A percentile compares a stretch with the other conserved stretches of the same genome.
Conservation (phyloP, 2,329 filamentous ascomycete species). For the Parasarocladium wereldwijsianum region DNA sequence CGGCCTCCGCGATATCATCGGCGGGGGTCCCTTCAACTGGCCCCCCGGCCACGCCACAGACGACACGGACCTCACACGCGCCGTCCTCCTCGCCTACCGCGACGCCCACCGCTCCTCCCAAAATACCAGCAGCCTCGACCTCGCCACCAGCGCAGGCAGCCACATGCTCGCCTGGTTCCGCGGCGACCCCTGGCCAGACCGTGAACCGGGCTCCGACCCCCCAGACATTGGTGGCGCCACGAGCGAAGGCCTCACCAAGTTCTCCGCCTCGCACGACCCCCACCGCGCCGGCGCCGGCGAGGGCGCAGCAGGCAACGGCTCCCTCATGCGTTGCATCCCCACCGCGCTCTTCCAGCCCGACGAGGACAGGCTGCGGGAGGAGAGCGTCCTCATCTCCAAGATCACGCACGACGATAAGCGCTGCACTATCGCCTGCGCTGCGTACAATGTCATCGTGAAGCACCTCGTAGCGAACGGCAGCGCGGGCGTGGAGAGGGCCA, state of each 20-base stretch:
- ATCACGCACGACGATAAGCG: slow-evolving; percentile 23
- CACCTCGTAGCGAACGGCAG: slow-evolving; percentile 14
- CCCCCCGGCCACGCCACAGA: slow-evolving; percentile 28
- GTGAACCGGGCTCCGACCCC: slow-evolving; percentile 16
- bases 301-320: slow-evolving; percentile 27
- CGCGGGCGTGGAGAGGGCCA: too few relatives aligned
- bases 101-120: slow-evolving; percentile 8
- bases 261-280: slow-evolving; percentile 14
- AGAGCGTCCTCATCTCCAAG: slow-evolving; percentile 21
- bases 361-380: slow-evolving; percentile 11
- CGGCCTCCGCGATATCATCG: slow-evolving; percentile 25
- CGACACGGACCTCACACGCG: slow-evolving; percentile 31
- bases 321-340: slow-evolving; percentile 31
- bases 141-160: neutral
- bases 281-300: slow-evolving; percentile 20
- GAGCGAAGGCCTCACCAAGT: slow-evolving; percentile 16
- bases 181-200: slow-evolving; percentile 25
- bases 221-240: slow-evolving; percentile 26
- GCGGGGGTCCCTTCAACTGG: slow-evolving; percentile 29
- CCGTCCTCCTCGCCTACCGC: slow-evolving; percentile 26
- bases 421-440: slow-evolving; percentile 22
- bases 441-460: slow-evolving; percentile 23
- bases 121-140: neutral
- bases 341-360: slow-evolving; percentile 24
- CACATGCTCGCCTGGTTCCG: slow-evolving; percentile 25